These are phyloP conservation scores for Corrigiola litoralis DNA, from an alignment of 179 eudicot genomes.

Conservation along the genomic window DNA sequence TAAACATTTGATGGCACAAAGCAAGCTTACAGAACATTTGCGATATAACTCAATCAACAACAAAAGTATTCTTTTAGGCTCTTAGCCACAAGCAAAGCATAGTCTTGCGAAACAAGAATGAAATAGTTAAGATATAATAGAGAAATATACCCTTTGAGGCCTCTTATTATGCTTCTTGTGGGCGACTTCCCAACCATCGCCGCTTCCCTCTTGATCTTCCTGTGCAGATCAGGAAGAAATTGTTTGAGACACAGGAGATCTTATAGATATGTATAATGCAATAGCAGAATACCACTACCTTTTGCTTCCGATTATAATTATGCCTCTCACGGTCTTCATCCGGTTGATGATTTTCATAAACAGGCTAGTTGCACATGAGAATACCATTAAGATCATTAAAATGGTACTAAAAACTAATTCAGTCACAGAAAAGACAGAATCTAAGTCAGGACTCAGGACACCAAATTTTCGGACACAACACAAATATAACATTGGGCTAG, in stretches of 20 bases:
- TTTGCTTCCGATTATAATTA: constrained; percentile 28
- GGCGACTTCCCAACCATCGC: constrained; percentile 80
- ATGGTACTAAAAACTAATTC: not conserved
- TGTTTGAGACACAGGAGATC: not conserved
- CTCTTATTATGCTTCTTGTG: constrained; percentile 50
- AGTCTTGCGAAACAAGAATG: not conserved
- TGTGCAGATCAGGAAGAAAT: constrained; percentile 21
- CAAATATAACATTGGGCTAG: not conserved
- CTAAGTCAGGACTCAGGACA: not conserved
- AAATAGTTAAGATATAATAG: not conserved
- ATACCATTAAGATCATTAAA: not conserved
- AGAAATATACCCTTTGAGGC: constrained; percentile 45
- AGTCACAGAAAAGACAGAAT: not conserved
- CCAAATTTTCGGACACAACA: not conserved
- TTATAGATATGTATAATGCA: not conserved
- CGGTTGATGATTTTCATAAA: constrained; percentile 26
- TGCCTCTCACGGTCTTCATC: constrained; percentile 22
- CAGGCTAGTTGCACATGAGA: constrained; percentile 27
- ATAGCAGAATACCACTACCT: constrained; percentile 20
- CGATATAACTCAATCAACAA: no score
- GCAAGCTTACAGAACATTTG: no score
- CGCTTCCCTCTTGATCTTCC: constrained; percentile 36
- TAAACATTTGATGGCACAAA: no score
- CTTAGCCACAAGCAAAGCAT: not conserved
- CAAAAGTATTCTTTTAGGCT: no score